Evolutionary conservation across 2,329 filamentous ascomycete genomes (phyloP), one percentile per base, ranked within the genome.

Genomic region (Madurella mycetomatis): DNA sequence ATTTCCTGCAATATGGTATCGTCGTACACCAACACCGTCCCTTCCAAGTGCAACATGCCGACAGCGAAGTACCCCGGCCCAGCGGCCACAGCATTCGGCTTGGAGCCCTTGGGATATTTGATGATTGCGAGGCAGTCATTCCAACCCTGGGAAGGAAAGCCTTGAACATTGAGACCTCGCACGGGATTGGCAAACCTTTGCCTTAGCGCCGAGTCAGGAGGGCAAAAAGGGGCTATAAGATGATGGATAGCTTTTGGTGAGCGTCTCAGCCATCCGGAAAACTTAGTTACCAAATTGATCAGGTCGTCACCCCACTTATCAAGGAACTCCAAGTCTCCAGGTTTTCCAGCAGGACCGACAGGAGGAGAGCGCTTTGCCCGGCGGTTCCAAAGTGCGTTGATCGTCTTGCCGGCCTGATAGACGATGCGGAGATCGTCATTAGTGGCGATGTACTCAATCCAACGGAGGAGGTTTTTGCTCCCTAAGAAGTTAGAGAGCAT

Each of bases 191-290:
- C 44, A 12, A 66, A 66, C 16, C 63, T 57, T n/a, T 57, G 56
- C 9, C 56, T 47, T 9, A 66, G 49, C 1, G 54, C 56, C 1
- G 64, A 66, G n/a, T 56, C 51, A 1, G 50, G 42, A 0, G 64
- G 64, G 25, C 64, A 67, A 25, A 67, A 65, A 0, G 64, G 60
- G 4, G 63, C 60, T 5, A 67, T 66, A 1, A 59, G 56, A 12
- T 61, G 54, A 19, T 64, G 58, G n/a, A 66, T 66, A 2, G 57
- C 54, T 3, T 51, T 44, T 0, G 64, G 65, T 9, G 25, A 54
- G 2, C 43, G 41, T 7, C 30, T 51, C 2, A 64, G 49, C 41
- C 47, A 46, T 3, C 47, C 46, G 8, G 57, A 54, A 16, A 67
- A 66, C 16, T 62, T 61, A 3, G 58, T 59, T 2, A 63, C 61